phyloP scores from a whole-genome alignment of 2,329 filamentous ascomycete genomes.

The Penicillium sp. region DNA sequence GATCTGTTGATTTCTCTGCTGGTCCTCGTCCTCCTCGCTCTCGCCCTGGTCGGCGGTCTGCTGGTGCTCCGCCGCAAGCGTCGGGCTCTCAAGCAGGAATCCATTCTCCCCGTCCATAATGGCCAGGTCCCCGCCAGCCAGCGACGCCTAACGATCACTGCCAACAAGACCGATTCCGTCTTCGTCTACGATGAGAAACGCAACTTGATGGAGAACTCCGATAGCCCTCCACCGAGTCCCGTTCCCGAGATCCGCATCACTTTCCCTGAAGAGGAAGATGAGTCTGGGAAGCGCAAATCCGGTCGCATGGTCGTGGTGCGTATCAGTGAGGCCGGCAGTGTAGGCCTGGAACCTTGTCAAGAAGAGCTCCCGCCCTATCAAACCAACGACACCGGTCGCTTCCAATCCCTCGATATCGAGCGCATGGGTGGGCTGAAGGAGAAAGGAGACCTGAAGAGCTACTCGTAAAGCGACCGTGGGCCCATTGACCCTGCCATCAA shows the following conservation, averaged over 20 bases:
- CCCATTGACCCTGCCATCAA: not conserved
- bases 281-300: constrained; percentile 70
- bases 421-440: constrained; percentile 92
- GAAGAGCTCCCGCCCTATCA: constrained; percentile 86
- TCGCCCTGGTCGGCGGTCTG: constrained; percentile 66
- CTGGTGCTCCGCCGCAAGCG: constrained; percentile 70
- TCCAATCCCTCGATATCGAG: constrained; percentile 92
- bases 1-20: constrained; percentile 77
- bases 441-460: constrained; percentile 58
- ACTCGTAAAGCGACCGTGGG: constrained; percentile 28
- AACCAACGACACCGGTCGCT: constrained; percentile 72
- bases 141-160: constrained; percentile 58
- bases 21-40: constrained; percentile 69
- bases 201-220: constrained; percentile 71
- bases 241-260: constrained; percentile 98
- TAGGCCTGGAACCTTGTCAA: constrained; percentile 81
- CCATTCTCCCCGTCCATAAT: constrained; percentile 66
- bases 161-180: constrained; percentile 64
- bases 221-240: constrained; percentile 72
- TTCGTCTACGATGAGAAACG: constrained; percentile 78
- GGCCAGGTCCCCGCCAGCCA: constrained; percentile 53
- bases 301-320: constrained; percentile 88
- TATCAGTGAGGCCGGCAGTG: constrained; percentile 77
- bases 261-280: constrained; percentile 90
- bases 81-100: constrained; percentile 46